phyloP scores from a whole-genome alignment of 805 yeast species.

The Lipomyces kockii region DNA sequence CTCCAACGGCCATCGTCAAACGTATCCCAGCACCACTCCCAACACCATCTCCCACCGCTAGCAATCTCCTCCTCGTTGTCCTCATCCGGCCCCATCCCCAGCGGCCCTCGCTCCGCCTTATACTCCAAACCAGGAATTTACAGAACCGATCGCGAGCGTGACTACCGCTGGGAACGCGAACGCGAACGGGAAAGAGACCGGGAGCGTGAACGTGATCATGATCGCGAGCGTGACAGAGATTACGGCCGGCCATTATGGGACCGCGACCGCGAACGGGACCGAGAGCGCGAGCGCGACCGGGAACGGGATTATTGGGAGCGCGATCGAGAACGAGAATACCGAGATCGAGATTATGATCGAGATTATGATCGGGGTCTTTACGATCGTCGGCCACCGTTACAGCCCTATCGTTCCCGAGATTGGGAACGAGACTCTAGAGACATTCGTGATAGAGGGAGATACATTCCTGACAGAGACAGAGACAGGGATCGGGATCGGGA shows the following conservation, averaged over 20 bases:
- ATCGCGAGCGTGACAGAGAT: conserved; percentile 20
- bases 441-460: conserved; percentile 5
- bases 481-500: conserved; percentile 14
- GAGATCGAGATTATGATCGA: conserved; percentile 24
- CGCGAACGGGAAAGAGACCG: conserved; percentile 26
- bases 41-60: neutral
- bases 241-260: conserved; percentile 17
- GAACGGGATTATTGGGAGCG: conserved; percentile 14
- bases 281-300: conserved; percentile 24
- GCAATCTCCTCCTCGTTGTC: neutral
- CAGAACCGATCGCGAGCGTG: conserved; percentile 12
- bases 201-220: conserved; percentile 24
- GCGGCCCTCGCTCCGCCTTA: conserved; percentile 17
- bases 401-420: conserved; percentile 1
- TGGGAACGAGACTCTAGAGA: conserved; percentile 19
- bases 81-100: conserved; percentile 8
- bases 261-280: conserved; percentile 21
- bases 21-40: neutral
- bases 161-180: conserved; percentile 15
- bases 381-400: conserved; percentile 18
- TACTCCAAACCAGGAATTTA: neutral
- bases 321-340: conserved; percentile 17
- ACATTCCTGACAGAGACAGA: conserved; percentile 17
- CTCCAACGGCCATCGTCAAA: conserved; percentile 12
- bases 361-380: conserved; percentile 14